Percentiles rank a stretch among this genome's conserved stretches.
phyloP scores from a whole-genome alignment of 2,329 filamentous ascomycete genomes.

The Colletotrichum echinochloae region DNA sequence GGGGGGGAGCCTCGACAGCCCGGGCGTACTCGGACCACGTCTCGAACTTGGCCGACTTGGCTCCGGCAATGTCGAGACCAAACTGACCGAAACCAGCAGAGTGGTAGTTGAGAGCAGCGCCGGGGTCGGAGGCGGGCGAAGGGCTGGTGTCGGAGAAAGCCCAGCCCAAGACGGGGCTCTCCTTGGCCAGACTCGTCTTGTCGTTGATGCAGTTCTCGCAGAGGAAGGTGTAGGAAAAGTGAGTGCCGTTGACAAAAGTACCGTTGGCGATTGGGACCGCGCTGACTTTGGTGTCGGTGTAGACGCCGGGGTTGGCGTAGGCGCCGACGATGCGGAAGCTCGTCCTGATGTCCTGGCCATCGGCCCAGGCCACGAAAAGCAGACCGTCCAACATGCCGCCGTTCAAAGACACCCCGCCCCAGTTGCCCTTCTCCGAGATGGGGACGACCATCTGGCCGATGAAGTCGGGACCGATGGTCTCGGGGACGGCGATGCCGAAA shows the following conservation, averaged over 20 bases:
- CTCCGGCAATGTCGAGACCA: conserved; percentile 47
- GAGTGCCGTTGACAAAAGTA: conserved; percentile 64
- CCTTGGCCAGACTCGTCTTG: conserved; percentile 47
- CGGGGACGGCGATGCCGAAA: conserved; percentile 64
- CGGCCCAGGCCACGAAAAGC: conserved; percentile 63
- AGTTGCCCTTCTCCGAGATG: conserved; percentile 53
- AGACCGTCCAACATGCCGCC: conserved; percentile 61
- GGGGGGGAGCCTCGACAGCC: conserved; percentile 21
- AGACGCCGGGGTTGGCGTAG: conserved; percentile 61
- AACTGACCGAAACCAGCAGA: conserved; percentile 54
- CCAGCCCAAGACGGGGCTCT: conserved; percentile 52
- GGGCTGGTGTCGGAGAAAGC: conserved; percentile 52
- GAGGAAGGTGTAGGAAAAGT: conserved; percentile 66
- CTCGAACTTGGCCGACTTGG: conserved; percentile 49
- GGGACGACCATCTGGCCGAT: conserved; percentile 64
- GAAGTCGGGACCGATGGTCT: conserved; percentile 62
- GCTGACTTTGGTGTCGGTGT: conserved; percentile 54
- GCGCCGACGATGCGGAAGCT: conserved; percentile 50
- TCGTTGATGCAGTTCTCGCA: conserved; percentile 59
- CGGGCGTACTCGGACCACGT: conserved; percentile 36
- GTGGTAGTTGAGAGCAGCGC: conserved; percentile 54
- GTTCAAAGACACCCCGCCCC: conserved; percentile 61
- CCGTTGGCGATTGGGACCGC: conserved; percentile 61
- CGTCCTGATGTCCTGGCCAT: conserved; percentile 54
- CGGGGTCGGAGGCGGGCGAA: conserved; percentile 47